Evolutionary conservation across 2,329 filamentous ascomycete genomes (phyloP), one percentile per base, ranked within the genome.

Genomic region (Pseudogymnoascus pannorum): DNA sequence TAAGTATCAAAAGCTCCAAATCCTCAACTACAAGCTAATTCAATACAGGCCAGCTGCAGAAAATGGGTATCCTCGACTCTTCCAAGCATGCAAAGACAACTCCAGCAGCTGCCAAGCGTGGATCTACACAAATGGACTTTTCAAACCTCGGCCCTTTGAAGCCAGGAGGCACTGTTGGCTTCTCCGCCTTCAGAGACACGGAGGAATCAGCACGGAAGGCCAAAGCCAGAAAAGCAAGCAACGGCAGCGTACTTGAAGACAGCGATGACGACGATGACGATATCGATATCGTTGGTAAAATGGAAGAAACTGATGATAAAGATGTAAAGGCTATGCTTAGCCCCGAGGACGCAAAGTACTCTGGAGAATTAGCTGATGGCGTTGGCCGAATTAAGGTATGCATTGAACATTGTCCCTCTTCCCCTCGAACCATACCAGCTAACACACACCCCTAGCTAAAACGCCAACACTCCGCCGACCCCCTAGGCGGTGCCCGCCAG

Each of bases 1-100:
- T 95, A 80, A 79, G 91, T 85, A 40, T 48, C 57, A 18, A 38
- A 31, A n/a, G 8, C 16, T 14, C 20, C 18, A 31, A 11, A n/a
- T 42, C 58, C 42, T 29, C 8, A 51, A 18, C 38, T 12, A 9
- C 4, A 24, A 60, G 40, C 64, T 70, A 67, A 71, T 31, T 18
- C 38, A 3, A 57, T 16, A 38, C 66, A 96, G 92, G 91, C 59
- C 94, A 99, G 86, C 80, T 99, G 58, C 88, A 92, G 71, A 99
- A 97, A 76, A 96, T 99, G 87, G 93, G 93, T 36, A 91, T 99
- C 36, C 76, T 96, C 29, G 82, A 86, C 44, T 81, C 87, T 7
- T 74, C 84, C 4, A 93, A 92, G 72, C 75, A 81, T 12, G 77
- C 84, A 20, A 84, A 87, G 61, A 79, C 84, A 12, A 83, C 84